A percentile compares a stretch with the other conserved stretches of the same genome.
Conservation (phyloP, 148 eudicot genomes). For the Cornus florida region DNA sequence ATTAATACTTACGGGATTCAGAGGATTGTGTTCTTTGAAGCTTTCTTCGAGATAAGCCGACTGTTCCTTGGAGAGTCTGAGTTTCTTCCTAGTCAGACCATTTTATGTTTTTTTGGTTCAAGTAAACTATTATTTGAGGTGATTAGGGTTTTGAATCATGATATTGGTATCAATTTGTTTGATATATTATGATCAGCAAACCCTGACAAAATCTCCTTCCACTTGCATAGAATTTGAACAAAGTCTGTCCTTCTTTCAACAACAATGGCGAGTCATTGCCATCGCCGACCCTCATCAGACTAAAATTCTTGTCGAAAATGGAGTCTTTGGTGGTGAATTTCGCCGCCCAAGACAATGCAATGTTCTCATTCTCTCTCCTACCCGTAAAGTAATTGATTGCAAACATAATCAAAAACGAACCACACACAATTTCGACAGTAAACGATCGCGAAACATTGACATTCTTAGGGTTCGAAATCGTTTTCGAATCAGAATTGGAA, state of each 20-base stretch:
- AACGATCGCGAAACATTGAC: too few species aligned
- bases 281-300: constrained; percentile 79
- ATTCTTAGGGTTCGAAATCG: too few species aligned
- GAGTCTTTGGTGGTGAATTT: constrained; percentile 64
- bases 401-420: too few species aligned
- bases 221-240: constrained; percentile 84
- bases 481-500: constrained; percentile 7
- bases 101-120: too few species aligned
- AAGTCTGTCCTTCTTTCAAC: constrained; percentile 85
- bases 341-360: not conserved
- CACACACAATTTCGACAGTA: too few species aligned
- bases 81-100: constrained; percentile 31
- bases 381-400: too few species aligned
- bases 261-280: constrained; percentile 83
- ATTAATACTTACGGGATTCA: constrained; percentile 44
- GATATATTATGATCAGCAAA: constrained; percentile 24
- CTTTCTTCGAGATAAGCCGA: constrained; percentile 56
- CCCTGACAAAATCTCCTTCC: constrained; percentile 89
- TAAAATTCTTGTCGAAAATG: constrained; percentile 83
- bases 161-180: too few species aligned
- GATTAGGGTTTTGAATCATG: too few species aligned
- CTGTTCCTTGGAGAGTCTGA: constrained; percentile 46
- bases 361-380: too few species aligned
- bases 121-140: too few species aligned
- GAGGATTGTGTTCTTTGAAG: constrained; percentile 52